Evolutionary conservation across 495 filamentous ascomycete genomes (phyloP).

Genomic region (Bryoglossum gracile): DNA sequence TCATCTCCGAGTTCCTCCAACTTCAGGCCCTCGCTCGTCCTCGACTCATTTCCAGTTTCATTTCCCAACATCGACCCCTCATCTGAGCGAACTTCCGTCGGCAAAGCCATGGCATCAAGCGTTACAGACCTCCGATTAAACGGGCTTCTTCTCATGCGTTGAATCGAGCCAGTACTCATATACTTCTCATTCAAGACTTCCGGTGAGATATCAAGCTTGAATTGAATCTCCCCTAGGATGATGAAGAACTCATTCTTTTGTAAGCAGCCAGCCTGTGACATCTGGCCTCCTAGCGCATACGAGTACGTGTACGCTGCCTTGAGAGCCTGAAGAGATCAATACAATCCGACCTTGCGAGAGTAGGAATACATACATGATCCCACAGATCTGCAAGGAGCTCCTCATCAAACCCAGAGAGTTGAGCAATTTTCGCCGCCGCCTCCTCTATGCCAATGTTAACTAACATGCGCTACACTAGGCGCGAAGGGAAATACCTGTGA

Average conservation of each 20-base stretch:
- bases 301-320: background rate
- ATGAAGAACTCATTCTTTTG: conserved; percentile 4
- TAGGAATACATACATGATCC: background rate
- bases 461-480: background rate
- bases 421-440: background rate
- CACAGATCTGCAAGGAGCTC: background rate
- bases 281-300: background rate
- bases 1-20: too few species aligned
- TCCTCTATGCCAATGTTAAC: background rate
- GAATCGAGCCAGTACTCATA: too few species aligned
- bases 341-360: background rate
- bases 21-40: background rate
- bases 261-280: background rate
- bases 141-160: too few species aligned
- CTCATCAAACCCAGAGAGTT: background rate
- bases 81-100: too few species aligned
- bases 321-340: background rate
- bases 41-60: background rate
- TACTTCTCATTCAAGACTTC: background rate
- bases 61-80: too few species aligned
- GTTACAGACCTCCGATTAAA: too few species aligned
- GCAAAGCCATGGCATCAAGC: too few species aligned
- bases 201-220: background rate
- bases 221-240: background rate
- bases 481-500: background rate